These are phyloP conservation scores for Mollisia scopiformis DNA, from an alignment of 2,329 filamentous ascomycete species.

Conservation along the genomic window DNA sequence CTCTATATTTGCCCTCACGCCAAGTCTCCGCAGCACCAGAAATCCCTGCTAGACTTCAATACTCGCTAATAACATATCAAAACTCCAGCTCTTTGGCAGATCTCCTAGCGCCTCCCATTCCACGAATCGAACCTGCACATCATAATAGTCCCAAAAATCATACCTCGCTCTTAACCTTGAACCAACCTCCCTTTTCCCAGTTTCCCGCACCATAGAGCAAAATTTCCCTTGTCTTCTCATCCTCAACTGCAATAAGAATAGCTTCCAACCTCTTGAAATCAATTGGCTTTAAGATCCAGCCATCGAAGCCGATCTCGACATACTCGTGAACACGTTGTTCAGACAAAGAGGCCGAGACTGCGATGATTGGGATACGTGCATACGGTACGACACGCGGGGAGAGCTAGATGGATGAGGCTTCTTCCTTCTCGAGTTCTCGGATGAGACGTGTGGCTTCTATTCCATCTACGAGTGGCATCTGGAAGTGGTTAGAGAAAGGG, in stretches of 20 bases:
- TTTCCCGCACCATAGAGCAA: slow-evolving; percentile 16
- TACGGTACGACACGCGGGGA: slow-evolving; percentile 4
- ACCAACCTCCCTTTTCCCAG: slow-evolving; percentile 26
- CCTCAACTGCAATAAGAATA: slow-evolving; percentile 19
- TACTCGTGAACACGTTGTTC: slow-evolving; percentile 17
- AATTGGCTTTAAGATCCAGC: slow-evolving; percentile 28
- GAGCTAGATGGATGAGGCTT: neutral
- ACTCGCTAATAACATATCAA: too few species aligned
- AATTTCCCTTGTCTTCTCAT: slow-evolving; percentile 12
- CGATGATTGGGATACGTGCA: slow-evolving; percentile 26
- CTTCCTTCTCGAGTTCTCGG: slow-evolving; percentile 14
- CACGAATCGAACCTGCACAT: too few species aligned
- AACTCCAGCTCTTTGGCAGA: too few species aligned
- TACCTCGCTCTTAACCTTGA: slow-evolving; percentile 3
- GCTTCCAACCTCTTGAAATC: slow-evolving; percentile 23
- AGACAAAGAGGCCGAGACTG: slow-evolving; percentile 25
- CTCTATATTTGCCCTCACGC: too few species aligned
- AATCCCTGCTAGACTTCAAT: too few species aligned
- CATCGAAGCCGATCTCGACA: slow-evolving; percentile 22
- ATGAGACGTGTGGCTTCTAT: slow-evolving; percentile 22
- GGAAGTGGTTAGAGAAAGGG: neutral
- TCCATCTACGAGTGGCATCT: slow-evolving; percentile 29
- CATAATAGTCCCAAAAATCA: too few species aligned
- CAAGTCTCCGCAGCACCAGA: too few species aligned
- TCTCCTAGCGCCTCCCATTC: too few species aligned